Evolutionary conservation across 2,329 filamentous ascomycete species (phyloP).

Genomic region (Nigrospora osmanthi): DNA sequence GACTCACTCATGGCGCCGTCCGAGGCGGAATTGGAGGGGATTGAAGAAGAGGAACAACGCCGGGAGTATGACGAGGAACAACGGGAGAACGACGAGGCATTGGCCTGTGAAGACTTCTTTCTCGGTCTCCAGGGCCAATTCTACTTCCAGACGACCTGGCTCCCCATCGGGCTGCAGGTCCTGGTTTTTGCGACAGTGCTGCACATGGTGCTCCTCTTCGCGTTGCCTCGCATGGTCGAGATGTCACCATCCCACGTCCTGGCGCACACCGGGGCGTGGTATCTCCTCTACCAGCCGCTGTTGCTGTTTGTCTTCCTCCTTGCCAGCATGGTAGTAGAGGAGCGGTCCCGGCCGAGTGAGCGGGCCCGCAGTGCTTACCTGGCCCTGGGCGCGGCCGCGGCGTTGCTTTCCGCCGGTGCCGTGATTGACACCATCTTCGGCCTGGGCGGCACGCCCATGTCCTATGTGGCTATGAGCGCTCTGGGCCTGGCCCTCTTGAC

Average conservation of each 20-base stretch:
- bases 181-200: constrained; percentile 3
- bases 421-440: constrained; percentile 15
- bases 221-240: constrained; percentile 9
- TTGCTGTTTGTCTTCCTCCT: constrained; percentile 14
- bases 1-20: background rate
- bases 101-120: background rate
- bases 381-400: constrained; percentile 6
- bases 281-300: constrained; percentile 11
- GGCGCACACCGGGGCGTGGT: constrained; percentile 12
- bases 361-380: constrained; percentile 8
- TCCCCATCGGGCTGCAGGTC: background rate
- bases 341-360: constrained; percentile 7
- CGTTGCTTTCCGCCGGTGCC: constrained; percentile 8
- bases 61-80: too few species aligned
- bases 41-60: too few species aligned
- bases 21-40: background rate
- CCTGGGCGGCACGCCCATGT: constrained; percentile 16
- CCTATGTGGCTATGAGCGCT: constrained; percentile 14
- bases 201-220: constrained; percentile 10
- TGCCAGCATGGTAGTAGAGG: constrained; percentile 15
- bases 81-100: too few species aligned
- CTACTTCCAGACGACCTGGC: background rate
- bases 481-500: constrained; percentile 10
- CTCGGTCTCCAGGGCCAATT: background rate
- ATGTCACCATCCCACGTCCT: constrained; percentile 8